phyloP scores from a whole-genome alignment of 257 asterid species.

The Dorcoceras hygrometricum region DNA sequence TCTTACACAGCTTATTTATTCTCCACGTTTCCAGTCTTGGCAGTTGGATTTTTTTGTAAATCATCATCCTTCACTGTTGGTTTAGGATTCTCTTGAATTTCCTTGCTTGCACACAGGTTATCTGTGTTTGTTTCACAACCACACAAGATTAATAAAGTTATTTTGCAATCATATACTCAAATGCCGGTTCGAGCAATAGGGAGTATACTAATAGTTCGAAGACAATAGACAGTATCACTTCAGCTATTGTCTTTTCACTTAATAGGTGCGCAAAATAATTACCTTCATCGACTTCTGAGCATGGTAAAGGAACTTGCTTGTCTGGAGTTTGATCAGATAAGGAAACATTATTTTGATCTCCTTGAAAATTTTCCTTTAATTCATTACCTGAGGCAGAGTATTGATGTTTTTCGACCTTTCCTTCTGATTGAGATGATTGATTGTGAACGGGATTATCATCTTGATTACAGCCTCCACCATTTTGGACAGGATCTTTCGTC shows the following conservation, averaged over 20 bases:
- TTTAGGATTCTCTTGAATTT: constrained; percentile 24
- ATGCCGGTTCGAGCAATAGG: too few species aligned
- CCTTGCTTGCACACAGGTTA: constrained; percentile 19
- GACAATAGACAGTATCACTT: constrained; percentile 12
- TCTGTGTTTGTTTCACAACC: constrained; percentile 22
- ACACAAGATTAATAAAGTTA: not conserved
- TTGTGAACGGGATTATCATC: constrained; percentile 24
- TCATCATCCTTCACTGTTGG: constrained; percentile 20
- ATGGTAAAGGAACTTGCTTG: constrained; percentile 25
- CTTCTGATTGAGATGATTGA: constrained; percentile 28
- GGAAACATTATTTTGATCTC: constrained; percentile 23
- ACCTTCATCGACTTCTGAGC: constrained; percentile 28
- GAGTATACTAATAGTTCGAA: too few species aligned
- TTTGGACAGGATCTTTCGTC: constrained; percentile 26
- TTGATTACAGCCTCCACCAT: constrained; percentile 18
- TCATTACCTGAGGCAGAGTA: constrained; percentile 30
- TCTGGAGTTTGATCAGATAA: constrained; percentile 21
- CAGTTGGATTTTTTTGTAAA: constrained; percentile 20
- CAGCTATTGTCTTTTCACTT: not conserved
- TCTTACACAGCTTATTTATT: constrained; percentile 10
- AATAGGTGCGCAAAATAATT: not conserved
- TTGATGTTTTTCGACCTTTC: constrained; percentile 30
- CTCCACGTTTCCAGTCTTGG: constrained; percentile 19
- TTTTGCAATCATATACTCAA: not conserved
- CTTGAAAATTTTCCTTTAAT: constrained; percentile 28